phyloP scores from a whole-genome alignment of 768 basidiomycete species.

The Mycena metata region DNA sequence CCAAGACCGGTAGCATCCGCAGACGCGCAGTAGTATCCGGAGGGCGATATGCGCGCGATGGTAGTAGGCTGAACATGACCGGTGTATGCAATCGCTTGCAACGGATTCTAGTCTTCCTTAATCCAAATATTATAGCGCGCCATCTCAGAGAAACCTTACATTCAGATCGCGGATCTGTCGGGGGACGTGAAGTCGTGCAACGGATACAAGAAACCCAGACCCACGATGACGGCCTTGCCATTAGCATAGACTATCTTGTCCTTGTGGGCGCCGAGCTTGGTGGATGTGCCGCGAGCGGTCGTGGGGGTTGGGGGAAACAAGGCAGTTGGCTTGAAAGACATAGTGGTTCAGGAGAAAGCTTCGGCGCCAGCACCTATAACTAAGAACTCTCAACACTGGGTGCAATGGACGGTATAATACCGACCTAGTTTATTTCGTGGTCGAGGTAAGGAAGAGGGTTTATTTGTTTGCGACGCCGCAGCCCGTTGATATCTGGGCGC shows the following conservation, averaged over 20 bases:
- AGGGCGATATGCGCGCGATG: slow-evolving; percentile 92
- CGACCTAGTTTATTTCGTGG: too few species aligned
- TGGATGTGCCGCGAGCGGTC: slow-evolving; percentile 76
- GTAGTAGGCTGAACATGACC: slow-evolving; percentile 89
- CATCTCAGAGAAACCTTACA: slow-evolving; percentile 56
- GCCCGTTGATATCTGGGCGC: too few species aligned
- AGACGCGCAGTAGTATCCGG: slow-evolving; percentile 96
- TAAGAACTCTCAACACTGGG: neutral
- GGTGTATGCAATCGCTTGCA: slow-evolving; percentile 73
- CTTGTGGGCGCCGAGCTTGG: slow-evolving; percentile 80
- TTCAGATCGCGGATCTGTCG: slow-evolving; percentile 85
- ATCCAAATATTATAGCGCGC: neutral
- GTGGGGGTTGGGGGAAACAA: slow-evolving; percentile 79
- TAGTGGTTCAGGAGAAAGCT: slow-evolving; percentile 32
- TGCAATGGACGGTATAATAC: neutral
- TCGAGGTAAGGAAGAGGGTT: too few species aligned
- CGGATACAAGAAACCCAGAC: slow-evolving; percentile 48
- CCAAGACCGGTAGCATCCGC: slow-evolving; percentile 88
- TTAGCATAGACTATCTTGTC: slow-evolving; percentile 90
- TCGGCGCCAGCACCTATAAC: slow-evolving; percentile 16
- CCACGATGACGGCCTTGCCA: slow-evolving; percentile 86
- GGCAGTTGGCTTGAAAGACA: slow-evolving; percentile 59
- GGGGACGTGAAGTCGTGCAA: slow-evolving; percentile 11
- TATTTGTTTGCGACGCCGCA: too few species aligned
- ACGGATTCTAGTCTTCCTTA: slow-evolving; percentile 67